Evolutionary conservation across 768 basidiomycete species (phyloP).

Genomic region (Mycena rosella): DNA sequence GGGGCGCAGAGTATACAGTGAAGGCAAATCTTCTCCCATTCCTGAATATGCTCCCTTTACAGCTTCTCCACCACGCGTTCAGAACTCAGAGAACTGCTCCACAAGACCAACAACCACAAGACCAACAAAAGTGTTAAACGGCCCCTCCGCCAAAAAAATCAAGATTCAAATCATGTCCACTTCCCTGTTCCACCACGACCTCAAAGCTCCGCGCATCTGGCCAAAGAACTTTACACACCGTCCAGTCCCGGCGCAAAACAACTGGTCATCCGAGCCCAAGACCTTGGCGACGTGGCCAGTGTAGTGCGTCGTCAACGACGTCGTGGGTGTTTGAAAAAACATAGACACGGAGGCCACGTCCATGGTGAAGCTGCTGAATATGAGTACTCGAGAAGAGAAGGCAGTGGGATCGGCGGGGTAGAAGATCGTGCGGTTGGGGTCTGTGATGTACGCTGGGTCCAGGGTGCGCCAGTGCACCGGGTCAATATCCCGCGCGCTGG

Average conservation of each 20-base stretch:
- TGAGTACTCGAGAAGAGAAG: slow-evolving; percentile 9
- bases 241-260: slow-evolving; percentile 13
- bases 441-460: slow-evolving; percentile 9
- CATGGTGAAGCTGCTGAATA: slow-evolving; percentile 4
- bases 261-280: slow-evolving; percentile 14
- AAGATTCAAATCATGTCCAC: slow-evolving; percentile 17
- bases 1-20: no score
- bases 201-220: no score
- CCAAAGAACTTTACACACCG: slow-evolving; percentile 4
- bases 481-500: no score
- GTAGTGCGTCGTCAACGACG: background rate
- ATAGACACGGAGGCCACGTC: slow-evolving; percentile 1
- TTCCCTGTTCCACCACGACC: slow-evolving; percentile 9
- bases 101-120: no score
- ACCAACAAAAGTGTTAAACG: slow-evolving; percentile 8
- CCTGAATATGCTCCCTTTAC: no score
- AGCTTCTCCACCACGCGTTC: no score
- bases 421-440: background rate
- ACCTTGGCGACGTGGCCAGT: background rate
- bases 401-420: slow-evolving; percentile 6
- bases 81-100: slow-evolving; percentile 4
- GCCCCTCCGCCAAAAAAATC: slow-evolving; percentile 3
- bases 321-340: background rate
- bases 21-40: no score
- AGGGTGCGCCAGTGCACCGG: background rate